phyloP scores from a whole-genome alignment of 1,284 basidiomycete genomes.

The Gomphus bonarii region DNA sequence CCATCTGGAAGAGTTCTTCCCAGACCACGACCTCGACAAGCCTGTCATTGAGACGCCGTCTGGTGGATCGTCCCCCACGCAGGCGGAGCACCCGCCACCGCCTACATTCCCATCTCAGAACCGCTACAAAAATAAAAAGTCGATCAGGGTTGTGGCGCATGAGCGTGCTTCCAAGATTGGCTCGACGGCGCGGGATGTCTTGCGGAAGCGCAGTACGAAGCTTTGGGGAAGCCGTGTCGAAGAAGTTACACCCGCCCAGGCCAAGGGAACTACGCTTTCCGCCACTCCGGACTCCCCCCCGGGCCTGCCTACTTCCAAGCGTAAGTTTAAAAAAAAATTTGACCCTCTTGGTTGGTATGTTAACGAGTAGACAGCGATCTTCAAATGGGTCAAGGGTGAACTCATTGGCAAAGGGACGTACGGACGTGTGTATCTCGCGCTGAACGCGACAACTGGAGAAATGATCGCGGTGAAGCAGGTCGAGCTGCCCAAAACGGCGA shows the following conservation, averaged over 20 bases:
- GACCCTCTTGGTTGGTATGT: slow-evolving; percentile 4
- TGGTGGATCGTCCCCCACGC: slow-evolving; percentile 69
- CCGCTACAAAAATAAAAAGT: slow-evolving; percentile 62
- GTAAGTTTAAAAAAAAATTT: slow-evolving; percentile 32
- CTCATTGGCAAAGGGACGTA: slow-evolving; percentile 96
- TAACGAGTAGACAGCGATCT: slow-evolving; percentile 54
- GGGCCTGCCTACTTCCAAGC: slow-evolving; percentile 39
- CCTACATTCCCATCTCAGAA: slow-evolving; percentile 22
- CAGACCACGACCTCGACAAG: slow-evolving; percentile 91
- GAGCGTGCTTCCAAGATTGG: slow-evolving; percentile 51
- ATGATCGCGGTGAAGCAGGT: slow-evolving; percentile 99
- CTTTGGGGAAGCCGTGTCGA: slow-evolving; percentile 92
- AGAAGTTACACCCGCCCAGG: slow-evolving; percentile 77
- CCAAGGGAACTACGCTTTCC: slow-evolving; percentile 34
- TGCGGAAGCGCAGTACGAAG: slow-evolving; percentile 84
- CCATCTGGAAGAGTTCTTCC: slow-evolving; percentile 91
- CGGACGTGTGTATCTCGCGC: slow-evolving; percentile 89
- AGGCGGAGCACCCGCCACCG: slow-evolving; percentile 43
- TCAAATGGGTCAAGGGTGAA: slow-evolving; percentile 98
- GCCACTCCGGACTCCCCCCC: slow-evolving; percentile 46
- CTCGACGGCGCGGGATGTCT: slow-evolving; percentile 33
- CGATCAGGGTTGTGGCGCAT: slow-evolving; percentile 86
- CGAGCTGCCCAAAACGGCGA: slow-evolving; percentile 83
- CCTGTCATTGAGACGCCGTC: slow-evolving; percentile 83
- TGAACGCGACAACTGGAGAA: slow-evolving; percentile 97